phyloP scores from a whole-genome alignment of 108 stramenopile genomes.

The Pseudonitzschia pungens region DNA sequence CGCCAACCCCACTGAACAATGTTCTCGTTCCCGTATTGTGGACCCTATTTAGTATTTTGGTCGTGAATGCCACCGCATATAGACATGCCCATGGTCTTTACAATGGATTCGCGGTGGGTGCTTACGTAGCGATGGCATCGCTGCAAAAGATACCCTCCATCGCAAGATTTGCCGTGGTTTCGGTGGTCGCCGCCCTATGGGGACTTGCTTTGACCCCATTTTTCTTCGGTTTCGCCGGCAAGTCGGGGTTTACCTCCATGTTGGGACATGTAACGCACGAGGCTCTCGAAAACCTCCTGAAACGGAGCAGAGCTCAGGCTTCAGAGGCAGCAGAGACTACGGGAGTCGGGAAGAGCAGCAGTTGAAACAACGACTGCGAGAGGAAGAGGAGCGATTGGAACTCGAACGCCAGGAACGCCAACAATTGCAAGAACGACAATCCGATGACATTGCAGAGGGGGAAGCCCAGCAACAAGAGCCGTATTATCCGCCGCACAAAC shows the following conservation, averaged over 20 bases:
- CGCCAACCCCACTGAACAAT: slow-evolving; percentile 47
- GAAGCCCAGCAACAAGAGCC: slow-evolving; percentile 6
- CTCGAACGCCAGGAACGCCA: not conserved
- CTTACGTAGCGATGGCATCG: slow-evolving; percentile 53
- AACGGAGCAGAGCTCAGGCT: not conserved
- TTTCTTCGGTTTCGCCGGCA: slow-evolving; percentile 55
- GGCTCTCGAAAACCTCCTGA: slow-evolving; percentile 14
- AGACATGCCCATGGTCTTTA: slow-evolving; percentile 41
- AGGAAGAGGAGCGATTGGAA: slow-evolving; percentile 11
- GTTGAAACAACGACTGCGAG: slow-evolving; percentile 9
- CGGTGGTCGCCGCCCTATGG: slow-evolving; percentile 39
- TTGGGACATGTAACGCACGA: slow-evolving; percentile 41
- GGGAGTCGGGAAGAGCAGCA: slow-evolving; percentile 16
- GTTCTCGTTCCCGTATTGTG: slow-evolving; percentile 38
- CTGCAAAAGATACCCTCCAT: slow-evolving; percentile 49
- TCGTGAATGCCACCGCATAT: slow-evolving; percentile 37
- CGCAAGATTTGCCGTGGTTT: slow-evolving; percentile 31
- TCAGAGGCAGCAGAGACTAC: not conserved
- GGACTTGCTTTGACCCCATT: slow-evolving; percentile 48
- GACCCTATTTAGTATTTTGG: slow-evolving; percentile 39
- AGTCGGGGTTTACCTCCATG: slow-evolving; percentile 56
- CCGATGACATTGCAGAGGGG: not conserved
- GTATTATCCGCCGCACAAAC: slow-evolving; percentile 28
- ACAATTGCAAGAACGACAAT: not conserved
- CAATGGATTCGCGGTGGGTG: slow-evolving; percentile 56